Percentiles rank a stretch among this genome's conserved stretches.
Conservation (phyloP, 352 stramenopile genomes). For the Phytophthora pisi region DNA sequence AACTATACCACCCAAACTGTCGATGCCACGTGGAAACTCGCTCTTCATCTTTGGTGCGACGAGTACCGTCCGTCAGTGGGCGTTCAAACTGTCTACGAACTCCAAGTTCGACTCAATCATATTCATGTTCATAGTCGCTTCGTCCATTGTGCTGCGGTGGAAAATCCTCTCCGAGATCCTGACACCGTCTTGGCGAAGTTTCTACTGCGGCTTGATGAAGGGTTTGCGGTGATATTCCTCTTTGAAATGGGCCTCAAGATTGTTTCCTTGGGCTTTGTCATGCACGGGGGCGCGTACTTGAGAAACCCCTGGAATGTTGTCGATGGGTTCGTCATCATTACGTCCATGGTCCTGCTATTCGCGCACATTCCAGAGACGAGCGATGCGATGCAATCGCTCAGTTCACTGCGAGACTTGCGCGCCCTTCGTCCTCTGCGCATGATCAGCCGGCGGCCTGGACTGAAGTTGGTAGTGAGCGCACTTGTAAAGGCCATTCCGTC, state of each 20-base stretch:
- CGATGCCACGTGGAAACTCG: constrained; percentile 4
- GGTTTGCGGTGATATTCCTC: constrained; percentile 76
- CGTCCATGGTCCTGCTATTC: constrained; percentile 67
- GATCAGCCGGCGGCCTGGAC: constrained; percentile 76
- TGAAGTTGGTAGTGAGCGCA: constrained; percentile 90
- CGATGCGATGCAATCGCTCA: constrained; percentile 61
- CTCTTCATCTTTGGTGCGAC: constrained; percentile 56
- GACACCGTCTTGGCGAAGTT: constrained; percentile 30
- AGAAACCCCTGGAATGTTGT: constrained; percentile 86
- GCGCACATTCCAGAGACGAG: constrained; percentile 32
- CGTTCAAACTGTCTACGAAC: constrained; percentile 54
- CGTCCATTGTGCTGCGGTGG: constrained; percentile 76
- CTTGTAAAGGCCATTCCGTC: constrained; percentile 84
- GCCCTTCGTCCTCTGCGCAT: constrained; percentile 89
- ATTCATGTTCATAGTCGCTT: constrained; percentile 73
- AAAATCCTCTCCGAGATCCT: constrained; percentile 77
- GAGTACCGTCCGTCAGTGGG: constrained; percentile 38
- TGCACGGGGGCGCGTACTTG: constrained; percentile 76
- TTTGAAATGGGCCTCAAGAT: constrained; percentile 89
- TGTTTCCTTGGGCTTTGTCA: constrained; percentile 69
- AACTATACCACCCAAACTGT: neutral
- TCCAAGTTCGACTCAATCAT: constrained; percentile 73
- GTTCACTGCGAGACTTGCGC: constrained; percentile 76
- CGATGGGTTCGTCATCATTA: constrained; percentile 82
- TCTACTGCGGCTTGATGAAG: constrained; percentile 66